phyloP scores from a whole-genome alignment of 73 alveolate species.

The Effrenium voratum region DNA sequence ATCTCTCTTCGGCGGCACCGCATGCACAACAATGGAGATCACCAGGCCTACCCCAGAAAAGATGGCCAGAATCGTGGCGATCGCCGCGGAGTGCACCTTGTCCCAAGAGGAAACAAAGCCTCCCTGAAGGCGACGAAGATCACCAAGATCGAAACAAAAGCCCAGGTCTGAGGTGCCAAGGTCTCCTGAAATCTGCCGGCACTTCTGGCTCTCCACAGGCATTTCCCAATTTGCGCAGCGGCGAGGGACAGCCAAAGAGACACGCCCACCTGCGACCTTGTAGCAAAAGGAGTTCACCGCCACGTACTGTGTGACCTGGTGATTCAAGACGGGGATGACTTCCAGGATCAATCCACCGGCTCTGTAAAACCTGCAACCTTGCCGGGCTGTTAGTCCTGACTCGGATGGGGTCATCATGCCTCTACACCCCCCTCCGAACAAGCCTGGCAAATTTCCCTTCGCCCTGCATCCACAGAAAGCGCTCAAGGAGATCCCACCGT shows the following conservation, averaged over 20 bases:
- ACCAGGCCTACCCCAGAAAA: conserved; percentile 3
- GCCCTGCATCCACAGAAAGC: too few relatives aligned
- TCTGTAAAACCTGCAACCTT: too few relatives aligned
- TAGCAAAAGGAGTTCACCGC: neutral
- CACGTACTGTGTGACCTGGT: neutral
- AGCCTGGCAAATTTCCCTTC: too few relatives aligned
- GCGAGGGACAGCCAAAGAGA: neutral
- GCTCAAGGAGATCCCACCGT: neutral
- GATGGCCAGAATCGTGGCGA: conserved; percentile 14
- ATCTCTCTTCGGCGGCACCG: neutral
- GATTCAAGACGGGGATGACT: too few relatives aligned
- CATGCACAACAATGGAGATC: neutral
- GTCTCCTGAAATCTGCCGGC: neutral
- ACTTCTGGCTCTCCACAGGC: neutral
- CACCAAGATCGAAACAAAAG: neutral
- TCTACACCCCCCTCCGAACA: too few relatives aligned
- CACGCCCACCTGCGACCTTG: neutral
- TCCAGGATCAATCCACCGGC: too few relatives aligned
- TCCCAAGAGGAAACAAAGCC: neutral
- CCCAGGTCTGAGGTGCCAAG: neutral
- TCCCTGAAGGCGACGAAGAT: neutral
- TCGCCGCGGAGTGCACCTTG: neutral
- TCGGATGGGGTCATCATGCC: neutral
- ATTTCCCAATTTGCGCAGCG: neutral
- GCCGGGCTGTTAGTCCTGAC: neutral